These are phyloP conservation scores for Candida sphagnicola DNA, from an alignment of 805 yeast genomes.

Conservation along the genomic window DNA sequence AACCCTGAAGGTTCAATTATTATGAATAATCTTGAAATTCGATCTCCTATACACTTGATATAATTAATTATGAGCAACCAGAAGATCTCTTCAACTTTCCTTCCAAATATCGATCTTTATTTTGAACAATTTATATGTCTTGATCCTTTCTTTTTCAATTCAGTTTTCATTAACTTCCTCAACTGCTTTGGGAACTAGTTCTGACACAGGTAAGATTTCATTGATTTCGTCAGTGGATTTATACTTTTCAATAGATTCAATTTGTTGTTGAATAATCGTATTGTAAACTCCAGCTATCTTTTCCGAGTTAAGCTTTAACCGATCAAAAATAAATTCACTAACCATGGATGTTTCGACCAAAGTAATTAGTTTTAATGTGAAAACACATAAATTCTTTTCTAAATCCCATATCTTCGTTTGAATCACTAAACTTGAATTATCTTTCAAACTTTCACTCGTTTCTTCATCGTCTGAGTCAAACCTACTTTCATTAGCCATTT, in stretches of 20 bases:
- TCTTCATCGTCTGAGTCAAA: slow-evolving; percentile 14
- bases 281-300: slow-evolving; percentile 31
- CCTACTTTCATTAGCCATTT: slow-evolving; percentile 5
- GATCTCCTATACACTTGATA: too few species aligned
- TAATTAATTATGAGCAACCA: too few species aligned
- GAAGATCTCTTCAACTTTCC: too few species aligned
- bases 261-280: slow-evolving; percentile 18
- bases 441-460: slow-evolving; percentile 8
- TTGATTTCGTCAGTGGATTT: background rate
- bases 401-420: slow-evolving; percentile 25
- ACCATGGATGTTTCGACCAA: slow-evolving; percentile 32
- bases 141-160: background rate
- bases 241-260: slow-evolving; percentile 5
- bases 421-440: slow-evolving; percentile 1
- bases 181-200: too few species aligned
- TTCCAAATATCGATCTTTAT: too few species aligned
- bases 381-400: slow-evolving; percentile 41
- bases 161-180: background rate
- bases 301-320: slow-evolving; percentile 35
- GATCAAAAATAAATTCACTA: slow-evolving; percentile 15
- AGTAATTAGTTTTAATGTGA: slow-evolving; percentile 34
- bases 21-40: too few species aligned
- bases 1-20: too few species aligned
- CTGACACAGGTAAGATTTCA: too few species aligned
- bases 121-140: too few species aligned